These are phyloP conservation scores for Trichothecium roseum DNA, from an alignment of 2,329 filamentous ascomycete species.

Conservation along the genomic window DNA sequence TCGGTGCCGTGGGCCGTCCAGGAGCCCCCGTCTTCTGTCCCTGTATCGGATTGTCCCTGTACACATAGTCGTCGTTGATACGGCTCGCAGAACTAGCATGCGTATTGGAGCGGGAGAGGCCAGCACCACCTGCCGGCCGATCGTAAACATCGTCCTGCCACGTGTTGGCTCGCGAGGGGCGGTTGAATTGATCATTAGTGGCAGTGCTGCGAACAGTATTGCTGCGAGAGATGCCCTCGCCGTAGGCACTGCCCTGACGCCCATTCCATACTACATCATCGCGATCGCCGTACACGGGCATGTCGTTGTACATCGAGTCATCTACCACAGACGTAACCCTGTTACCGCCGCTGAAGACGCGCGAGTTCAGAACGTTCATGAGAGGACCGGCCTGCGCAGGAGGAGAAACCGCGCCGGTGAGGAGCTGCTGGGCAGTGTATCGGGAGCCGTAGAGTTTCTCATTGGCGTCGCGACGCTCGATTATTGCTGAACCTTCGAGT, in stretches of 20 bases:
- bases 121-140: conserved; percentile 30
- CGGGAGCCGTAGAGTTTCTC: conserved; percentile 86
- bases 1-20: conserved; percentile 73
- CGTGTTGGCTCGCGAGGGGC: conserved; percentile 53
- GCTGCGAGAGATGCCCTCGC: conserved; percentile 43
- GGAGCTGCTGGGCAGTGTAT: conserved; percentile 70
- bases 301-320: conserved; percentile 83
- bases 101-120: conserved; percentile 40
- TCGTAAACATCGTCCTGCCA: conserved; percentile 73
- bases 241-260: conserved; percentile 57
- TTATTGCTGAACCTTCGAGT: conserved; percentile 83
- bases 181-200: conserved; percentile 39
- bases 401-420: conserved; percentile 66
- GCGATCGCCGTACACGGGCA: conserved; percentile 80
- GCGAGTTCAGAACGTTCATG: conserved; percentile 74
- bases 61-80: conserved; percentile 39
- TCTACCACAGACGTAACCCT: conserved; percentile 25
- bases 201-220: conserved; percentile 11
- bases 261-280: conserved; percentile 82
- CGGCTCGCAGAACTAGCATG: conserved; percentile 29
- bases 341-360: conserved; percentile 65
- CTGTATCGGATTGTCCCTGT: conserved; percentile 33
- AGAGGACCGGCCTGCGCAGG: conserved; percentile 77
- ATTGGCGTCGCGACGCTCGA: conserved; percentile 93
- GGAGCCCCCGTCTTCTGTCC: conserved; percentile 45